Evolutionary conservation across 371 early-diverging fungal genomes (phyloP), one percentile per base, ranked within the genome.

Genomic region (Actinomortierella wolfii): DNA sequence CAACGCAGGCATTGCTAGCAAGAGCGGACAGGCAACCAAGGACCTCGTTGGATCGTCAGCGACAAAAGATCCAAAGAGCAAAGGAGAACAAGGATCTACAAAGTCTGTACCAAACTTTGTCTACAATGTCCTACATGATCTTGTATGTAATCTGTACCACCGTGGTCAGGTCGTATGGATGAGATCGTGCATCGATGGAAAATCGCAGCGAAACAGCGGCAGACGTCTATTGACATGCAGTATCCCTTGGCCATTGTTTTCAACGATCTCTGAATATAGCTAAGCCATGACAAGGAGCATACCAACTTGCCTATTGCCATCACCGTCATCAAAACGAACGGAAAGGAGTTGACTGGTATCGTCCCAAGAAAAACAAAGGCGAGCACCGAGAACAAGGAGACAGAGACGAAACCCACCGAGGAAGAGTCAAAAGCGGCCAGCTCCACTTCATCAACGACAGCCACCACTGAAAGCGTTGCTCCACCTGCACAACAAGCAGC

Each of bases 271-370:
- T 59, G 34, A 49, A 25, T 59, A 25, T 68, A 83, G 84, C 67
- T 86, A 15, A 56, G 68, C 4, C 67, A 76, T 49, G 88, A 87
- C 56, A 76, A 63, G 60, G 84, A 81, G 25, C 89, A 89, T 61
- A 57, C 84, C 51, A 94, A 94, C 65, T 67, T 93, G n/a, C 82
- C 90, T 7, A 64, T 96, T 11, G 90, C 91, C 0, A 84, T 87
- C 9, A 81, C 88, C 0, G 94, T 95, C 63, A 77, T 89, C 26
- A 94, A 94, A 69, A 82, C 84, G 25, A 88, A 84, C 57, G 84
- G 86, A 25, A 77, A 79, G 34, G 71, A 79, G 15, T 76, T 90
- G 34, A 70, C 88, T 15, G 81, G 81, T 9, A 84, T 84, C 41
- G 50, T 67, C 5, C 78, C 85, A 18, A 50, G 85, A 40, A 88